A percentile compares a stretch with the other conserved stretches of the same genome.
These are phyloP conservation scores for Quercus parvula DNA, from an alignment of 306 rosid genomes.

Conservation along the genomic window DNA sequence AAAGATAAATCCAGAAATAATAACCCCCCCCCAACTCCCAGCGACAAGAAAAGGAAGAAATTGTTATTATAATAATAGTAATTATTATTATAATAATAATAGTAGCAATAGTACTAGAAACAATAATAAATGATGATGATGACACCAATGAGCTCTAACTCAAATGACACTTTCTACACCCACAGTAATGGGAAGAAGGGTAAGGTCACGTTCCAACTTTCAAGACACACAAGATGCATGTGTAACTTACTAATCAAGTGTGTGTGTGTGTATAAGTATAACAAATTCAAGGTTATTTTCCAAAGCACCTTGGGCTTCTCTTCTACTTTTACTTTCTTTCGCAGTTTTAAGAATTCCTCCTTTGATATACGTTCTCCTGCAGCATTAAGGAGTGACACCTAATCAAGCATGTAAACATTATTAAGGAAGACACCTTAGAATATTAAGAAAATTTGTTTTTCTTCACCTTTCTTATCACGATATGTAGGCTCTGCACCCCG, in stretches of 20 bases:
- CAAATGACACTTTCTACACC: too few species aligned
- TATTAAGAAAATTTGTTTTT: conserved; percentile 10
- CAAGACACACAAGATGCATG: too few species aligned
- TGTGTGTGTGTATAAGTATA: neutral
- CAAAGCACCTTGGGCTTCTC: conserved; percentile 85
- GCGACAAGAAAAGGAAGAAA: neutral
- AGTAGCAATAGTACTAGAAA: too few species aligned
- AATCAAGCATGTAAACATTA: conserved; percentile 1
- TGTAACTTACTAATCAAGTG: too few species aligned
- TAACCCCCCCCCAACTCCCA: too few species aligned
- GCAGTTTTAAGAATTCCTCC: conserved; percentile 72
- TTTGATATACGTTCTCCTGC: conserved; percentile 63
- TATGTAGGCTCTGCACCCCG: conserved; percentile 66
- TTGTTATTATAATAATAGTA: neutral
- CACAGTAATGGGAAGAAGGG: too few species aligned
- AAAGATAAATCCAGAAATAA: neutral
- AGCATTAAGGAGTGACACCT: conserved; percentile 18
- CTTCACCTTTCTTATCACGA: conserved; percentile 85
- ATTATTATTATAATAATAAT: too few species aligned
- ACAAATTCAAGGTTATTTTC: neutral
- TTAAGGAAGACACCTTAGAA: neutral
- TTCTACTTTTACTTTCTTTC: conserved; percentile 61
- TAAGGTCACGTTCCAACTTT: too few species aligned
- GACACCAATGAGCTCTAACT: too few species aligned
- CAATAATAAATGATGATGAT: too few species aligned